These are phyloP conservation scores for Aspergillus haitiensis DNA, from an alignment of 495 filamentous ascomycete species.

Conservation along the genomic window DNA sequence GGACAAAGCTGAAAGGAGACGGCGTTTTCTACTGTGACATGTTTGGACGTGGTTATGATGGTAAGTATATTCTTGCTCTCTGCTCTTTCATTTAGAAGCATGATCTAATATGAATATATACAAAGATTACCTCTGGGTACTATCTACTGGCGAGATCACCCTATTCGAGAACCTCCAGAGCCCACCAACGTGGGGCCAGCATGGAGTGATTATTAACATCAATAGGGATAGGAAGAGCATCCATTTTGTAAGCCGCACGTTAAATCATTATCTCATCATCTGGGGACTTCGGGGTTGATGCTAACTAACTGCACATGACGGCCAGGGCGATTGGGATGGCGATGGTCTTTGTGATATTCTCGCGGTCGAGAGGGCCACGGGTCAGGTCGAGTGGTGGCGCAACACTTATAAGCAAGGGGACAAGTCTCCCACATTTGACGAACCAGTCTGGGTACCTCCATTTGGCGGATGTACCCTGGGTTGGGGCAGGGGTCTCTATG, in stretches of 20 bases:
- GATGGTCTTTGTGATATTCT: slow-evolving; percentile 33
- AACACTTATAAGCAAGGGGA: slow-evolving; percentile 15
- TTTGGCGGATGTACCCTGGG: slow-evolving; percentile 23
- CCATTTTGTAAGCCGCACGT: slow-evolving; percentile 10
- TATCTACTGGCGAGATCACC: neutral
- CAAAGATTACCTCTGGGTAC: neutral
- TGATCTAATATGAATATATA: neutral
- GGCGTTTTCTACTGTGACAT: slow-evolving; percentile 11
- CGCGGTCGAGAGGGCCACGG: slow-evolving; percentile 21
- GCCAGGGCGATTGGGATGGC: slow-evolving; percentile 31
- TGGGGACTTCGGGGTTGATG: no score
- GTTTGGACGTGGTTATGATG: slow-evolving; percentile 11
- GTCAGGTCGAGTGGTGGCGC: slow-evolving; percentile 25
- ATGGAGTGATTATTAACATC: slow-evolving; percentile 17
- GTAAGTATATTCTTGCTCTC: neutral
- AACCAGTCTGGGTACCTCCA: slow-evolving; percentile 1
- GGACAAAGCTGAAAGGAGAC: slow-evolving; percentile 1
- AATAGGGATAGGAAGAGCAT: slow-evolving; percentile 26
- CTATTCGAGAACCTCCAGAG: slow-evolving; percentile 16
- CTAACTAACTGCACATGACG: no score
- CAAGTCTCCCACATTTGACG: neutral
- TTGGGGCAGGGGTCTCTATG: slow-evolving; percentile 26
- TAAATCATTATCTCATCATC: no score
- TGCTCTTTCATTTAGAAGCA: neutral
- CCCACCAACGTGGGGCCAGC: slow-evolving; percentile 13